Evolutionary conservation across 306 rosid genomes (phyloP).

Genomic region (Quercus rubra): DNA sequence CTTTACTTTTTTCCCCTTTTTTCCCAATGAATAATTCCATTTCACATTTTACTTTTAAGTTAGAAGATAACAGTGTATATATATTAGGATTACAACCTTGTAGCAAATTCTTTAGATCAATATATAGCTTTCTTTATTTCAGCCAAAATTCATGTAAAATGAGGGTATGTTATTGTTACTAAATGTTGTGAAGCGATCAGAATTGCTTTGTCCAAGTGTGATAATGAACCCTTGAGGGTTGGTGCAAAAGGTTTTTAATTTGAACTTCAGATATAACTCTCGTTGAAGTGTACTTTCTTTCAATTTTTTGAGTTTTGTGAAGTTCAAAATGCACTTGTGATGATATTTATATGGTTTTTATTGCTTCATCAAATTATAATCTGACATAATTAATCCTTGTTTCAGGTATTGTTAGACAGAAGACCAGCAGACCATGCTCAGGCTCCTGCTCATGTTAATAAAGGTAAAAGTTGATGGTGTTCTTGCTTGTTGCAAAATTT

Average conservation of each 20-base stretch:
- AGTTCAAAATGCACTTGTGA: not conserved
- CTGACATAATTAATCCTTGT: constrained; percentile 10
- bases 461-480: constrained; percentile 35
- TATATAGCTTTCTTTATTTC: not conserved
- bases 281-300: not conserved
- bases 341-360: not conserved
- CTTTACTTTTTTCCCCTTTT: not conserved
- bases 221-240: not conserved
- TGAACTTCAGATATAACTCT: not conserved
- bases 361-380: not conserved
- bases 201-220: not conserved
- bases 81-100: not conserved
- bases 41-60: not conserved
- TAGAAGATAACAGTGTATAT: not conserved
- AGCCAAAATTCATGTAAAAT: not conserved
- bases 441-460: constrained; percentile 30
- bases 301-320: not conserved
- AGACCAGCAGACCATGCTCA: constrained; percentile 50
- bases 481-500: constrained; percentile 1
- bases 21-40: not conserved
- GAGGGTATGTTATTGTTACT: not conserved
- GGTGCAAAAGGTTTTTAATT: not conserved
- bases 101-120: not conserved
- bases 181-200: not conserved
- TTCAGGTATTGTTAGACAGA: constrained; percentile 67